phyloP scores from a whole-genome alignment of 2,329 filamentous ascomycete species.

The Colletotrichum aenigma region DNA sequence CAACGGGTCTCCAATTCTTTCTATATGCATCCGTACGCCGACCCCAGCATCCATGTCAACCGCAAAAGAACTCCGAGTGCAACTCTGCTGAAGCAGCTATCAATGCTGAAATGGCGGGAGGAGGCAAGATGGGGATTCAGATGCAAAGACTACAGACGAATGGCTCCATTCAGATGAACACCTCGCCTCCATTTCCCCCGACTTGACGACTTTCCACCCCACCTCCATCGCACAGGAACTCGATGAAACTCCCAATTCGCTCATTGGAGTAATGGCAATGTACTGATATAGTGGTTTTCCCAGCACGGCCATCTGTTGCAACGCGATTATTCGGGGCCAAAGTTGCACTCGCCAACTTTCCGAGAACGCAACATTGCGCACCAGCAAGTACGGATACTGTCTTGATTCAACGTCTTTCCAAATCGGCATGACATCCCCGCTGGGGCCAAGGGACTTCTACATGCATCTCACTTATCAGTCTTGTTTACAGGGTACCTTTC shows the following conservation, averaged over 20 bases:
- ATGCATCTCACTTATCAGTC: background rate
- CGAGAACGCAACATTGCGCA: background rate
- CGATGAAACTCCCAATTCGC: background rate
- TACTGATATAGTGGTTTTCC: background rate
- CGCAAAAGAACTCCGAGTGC: background rate
- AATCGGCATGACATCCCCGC: background rate
- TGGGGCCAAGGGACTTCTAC: background rate
- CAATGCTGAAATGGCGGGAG: background rate
- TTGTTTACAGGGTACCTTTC: background rate
- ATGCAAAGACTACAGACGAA: background rate
- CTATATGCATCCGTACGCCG: background rate
- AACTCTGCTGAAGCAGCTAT: background rate
- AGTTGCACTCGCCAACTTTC: background rate
- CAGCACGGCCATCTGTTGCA: background rate
- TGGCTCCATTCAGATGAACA: constrained; percentile 11
- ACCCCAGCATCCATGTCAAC: background rate
- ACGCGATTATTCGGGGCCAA: background rate
- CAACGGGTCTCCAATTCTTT: background rate
- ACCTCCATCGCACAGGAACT: background rate
- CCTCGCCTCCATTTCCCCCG: constrained; percentile 1
- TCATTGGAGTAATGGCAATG: background rate
- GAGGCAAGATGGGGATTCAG: background rate
- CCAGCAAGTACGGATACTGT: background rate
- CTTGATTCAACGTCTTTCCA: background rate
- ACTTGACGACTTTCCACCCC: background rate